A percentile compares a stretch with the other conserved stretches of the same genome.
phyloP scores from a whole-genome alignment of 768 basidiomycete species.

The Leccinellum rugosiceps region DNA sequence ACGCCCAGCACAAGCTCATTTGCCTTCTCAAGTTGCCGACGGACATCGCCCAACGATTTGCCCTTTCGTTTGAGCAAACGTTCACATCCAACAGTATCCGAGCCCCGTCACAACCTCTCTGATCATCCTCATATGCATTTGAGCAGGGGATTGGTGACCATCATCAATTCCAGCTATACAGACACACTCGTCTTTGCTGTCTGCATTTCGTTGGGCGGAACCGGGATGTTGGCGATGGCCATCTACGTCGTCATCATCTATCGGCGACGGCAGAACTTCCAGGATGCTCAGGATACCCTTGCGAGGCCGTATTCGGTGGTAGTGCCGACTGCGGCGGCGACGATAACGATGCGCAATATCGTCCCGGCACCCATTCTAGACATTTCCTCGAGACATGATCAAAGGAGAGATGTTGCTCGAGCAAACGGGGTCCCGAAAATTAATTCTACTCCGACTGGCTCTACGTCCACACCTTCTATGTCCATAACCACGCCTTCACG shows the following conservation, averaged over 20 bases:
- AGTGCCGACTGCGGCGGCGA: slow-evolving; percentile 6
- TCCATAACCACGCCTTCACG: neutral
- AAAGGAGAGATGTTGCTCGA: neutral
- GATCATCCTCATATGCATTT: slow-evolving; percentile 6
- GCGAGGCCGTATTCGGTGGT: slow-evolving; percentile 24
- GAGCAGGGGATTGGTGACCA: neutral
- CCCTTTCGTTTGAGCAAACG: neutral
- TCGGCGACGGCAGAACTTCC: slow-evolving; percentile 12
- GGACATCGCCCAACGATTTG: neutral
- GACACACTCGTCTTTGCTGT: slow-evolving; percentile 17
- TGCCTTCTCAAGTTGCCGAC: slow-evolving; percentile 13
- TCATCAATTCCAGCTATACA: neutral
- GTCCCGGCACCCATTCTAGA: neutral
- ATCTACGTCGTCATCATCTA: slow-evolving; percentile 17
- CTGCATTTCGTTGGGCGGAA: slow-evolving; percentile 21
- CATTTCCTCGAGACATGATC: slow-evolving; percentile 2
- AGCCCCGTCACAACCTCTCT: neutral
- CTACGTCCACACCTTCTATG: neutral
- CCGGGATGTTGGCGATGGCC: slow-evolving; percentile 10
- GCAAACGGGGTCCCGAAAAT: neutral
- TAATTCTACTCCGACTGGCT: neutral
- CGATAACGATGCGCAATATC: neutral
- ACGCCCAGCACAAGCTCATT: neutral
- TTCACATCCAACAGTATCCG: neutral
- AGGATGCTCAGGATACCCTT: slow-evolving; percentile 22